phyloP scores from a whole-genome alignment of 2,329 filamentous ascomycete species.

The Aspergillus puulaauensis region DNA sequence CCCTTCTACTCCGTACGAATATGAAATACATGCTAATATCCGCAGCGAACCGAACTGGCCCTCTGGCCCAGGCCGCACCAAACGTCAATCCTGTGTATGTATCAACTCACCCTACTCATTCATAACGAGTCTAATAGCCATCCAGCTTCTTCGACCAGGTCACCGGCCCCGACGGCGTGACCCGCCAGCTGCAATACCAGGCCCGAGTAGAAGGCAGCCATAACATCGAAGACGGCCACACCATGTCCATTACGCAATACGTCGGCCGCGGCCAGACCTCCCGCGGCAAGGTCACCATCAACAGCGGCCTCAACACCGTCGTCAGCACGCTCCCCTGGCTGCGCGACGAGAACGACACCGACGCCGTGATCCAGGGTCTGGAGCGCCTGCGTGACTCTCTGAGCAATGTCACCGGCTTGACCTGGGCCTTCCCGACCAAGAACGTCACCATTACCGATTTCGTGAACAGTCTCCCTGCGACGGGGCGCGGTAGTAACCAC shows the following conservation, averaged over 20 bases:
- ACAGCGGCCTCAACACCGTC: conserved; percentile 25
- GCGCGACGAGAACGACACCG: conserved; percentile 21
- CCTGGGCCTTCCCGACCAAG: conserved; percentile 12
- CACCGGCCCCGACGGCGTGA: conserved; percentile 17
- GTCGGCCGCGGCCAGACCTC: conserved; percentile 30
- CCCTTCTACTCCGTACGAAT: neutral
- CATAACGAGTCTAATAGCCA: conserved; percentile 17
- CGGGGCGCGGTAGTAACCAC: conserved; percentile 12
- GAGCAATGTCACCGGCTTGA: conserved; percentile 18
- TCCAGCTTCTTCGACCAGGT: conserved; percentile 28
- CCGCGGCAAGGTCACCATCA: conserved; percentile 23
- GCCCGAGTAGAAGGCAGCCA: conserved; percentile 16
- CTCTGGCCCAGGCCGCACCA: conserved; percentile 16
- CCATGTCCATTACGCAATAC: conserved; percentile 24
- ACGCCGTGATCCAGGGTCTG: conserved; percentile 24
- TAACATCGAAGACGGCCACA: conserved; percentile 9
- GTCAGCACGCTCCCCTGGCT: conserved; percentile 27
- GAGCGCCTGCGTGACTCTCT: conserved; percentile 7
- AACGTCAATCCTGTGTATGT: conserved; percentile 19
- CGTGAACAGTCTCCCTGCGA: conserved; percentile 4
- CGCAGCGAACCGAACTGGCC: conserved; percentile 11
- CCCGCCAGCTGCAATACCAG: conserved; percentile 22
- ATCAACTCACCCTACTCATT: neutral
- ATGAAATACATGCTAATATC: neutral
- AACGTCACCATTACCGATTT: conserved; percentile 8